Conservation (phyloP, 1,284 basidiomycete species). For the Lignosus rhinocerotis region DNA sequence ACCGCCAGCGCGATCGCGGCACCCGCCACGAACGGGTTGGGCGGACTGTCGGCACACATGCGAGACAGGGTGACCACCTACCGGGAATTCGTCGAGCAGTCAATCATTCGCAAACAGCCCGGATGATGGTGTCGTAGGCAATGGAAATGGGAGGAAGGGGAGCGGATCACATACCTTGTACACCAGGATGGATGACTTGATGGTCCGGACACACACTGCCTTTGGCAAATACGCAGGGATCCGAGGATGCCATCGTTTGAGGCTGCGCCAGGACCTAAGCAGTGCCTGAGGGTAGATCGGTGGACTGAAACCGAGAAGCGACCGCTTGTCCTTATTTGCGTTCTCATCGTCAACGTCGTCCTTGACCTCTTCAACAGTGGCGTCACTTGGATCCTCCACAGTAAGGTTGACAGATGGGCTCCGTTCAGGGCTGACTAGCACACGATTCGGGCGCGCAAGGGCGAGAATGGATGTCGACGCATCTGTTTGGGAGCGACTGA, state of each 20-base stretch:
- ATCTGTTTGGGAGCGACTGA: not conserved
- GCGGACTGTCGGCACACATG: constrained; percentile 31
- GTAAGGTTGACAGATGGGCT: not conserved
- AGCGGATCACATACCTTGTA: constrained; percentile 43
- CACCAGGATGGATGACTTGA: constrained; percentile 34
- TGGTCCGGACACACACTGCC: constrained; percentile 26
- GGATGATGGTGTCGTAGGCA: not conserved
- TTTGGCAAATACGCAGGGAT: constrained; percentile 19
- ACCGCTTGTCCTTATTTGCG: constrained; percentile 1
- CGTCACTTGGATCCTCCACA: constrained; percentile 10
- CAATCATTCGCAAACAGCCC: not conserved
- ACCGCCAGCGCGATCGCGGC: constrained; percentile 42
- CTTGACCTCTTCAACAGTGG: constrained; percentile 15
- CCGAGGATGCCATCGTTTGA: constrained; percentile 11
- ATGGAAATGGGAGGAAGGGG: not conserved
- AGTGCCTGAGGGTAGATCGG: not conserved
- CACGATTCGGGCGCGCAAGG: constrained; percentile 9
- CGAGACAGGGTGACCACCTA: constrained; percentile 37
- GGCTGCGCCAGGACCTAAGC: constrained; percentile 1
- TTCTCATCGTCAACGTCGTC: constrained; percentile 7
- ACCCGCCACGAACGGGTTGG: constrained; percentile 20
- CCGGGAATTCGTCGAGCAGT: not conserved
- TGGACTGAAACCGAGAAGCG: constrained; percentile 2
- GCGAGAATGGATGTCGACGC: constrained; percentile 5
- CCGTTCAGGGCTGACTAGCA: constrained; percentile 11